These are phyloP conservation scores for Saccharomyces hybrid DNA, from an alignment of 1,139 yeast species.

Conservation along the genomic window DNA sequence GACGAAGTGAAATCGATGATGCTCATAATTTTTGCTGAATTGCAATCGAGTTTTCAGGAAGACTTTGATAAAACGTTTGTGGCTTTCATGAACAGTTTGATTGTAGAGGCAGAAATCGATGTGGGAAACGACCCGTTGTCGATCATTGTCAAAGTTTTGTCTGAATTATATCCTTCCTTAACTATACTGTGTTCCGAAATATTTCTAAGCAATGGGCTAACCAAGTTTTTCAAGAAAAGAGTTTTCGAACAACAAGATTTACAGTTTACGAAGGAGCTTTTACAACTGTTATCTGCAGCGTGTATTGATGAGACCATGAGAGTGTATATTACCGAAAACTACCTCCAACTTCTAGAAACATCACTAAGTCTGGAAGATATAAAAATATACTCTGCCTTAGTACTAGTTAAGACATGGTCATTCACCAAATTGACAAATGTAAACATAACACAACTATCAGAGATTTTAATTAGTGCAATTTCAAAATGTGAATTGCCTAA, in stretches of 20 bases:
- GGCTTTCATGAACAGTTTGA: constrained; percentile 16
- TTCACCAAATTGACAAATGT: constrained; percentile 24
- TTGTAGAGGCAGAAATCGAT: constrained; percentile 25
- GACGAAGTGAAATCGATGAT: constrained; percentile 19
- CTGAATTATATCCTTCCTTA: constrained; percentile 26
- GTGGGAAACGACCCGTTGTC: constrained; percentile 22
- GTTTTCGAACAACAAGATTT: constrained; percentile 12
- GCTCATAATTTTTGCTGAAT: constrained; percentile 18
- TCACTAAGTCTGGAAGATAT: constrained; percentile 15
- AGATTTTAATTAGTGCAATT: constrained; percentile 12
- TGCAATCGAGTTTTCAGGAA: constrained; percentile 13
- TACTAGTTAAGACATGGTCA: constrained; percentile 30
- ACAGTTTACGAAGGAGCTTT: constrained; percentile 13
- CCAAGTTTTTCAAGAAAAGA: constrained; percentile 15
- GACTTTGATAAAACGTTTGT: constrained; percentile 17
- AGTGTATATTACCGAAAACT: constrained; percentile 24
- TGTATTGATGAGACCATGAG: constrained; percentile 30
- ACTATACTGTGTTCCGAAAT: constrained; percentile 24
- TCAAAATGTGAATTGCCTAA: neutral
- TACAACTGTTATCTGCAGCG: constrained; percentile 23
- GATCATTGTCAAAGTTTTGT: constrained; percentile 18
- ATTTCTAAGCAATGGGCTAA: constrained; percentile 21
- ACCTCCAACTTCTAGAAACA: constrained; percentile 18
- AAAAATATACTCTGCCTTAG: constrained; percentile 21
- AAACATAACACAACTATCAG: constrained; percentile 16